phyloP scores from a whole-genome alignment of 1,284 basidiomycete species.

The Pterulicium gracile region DNA sequence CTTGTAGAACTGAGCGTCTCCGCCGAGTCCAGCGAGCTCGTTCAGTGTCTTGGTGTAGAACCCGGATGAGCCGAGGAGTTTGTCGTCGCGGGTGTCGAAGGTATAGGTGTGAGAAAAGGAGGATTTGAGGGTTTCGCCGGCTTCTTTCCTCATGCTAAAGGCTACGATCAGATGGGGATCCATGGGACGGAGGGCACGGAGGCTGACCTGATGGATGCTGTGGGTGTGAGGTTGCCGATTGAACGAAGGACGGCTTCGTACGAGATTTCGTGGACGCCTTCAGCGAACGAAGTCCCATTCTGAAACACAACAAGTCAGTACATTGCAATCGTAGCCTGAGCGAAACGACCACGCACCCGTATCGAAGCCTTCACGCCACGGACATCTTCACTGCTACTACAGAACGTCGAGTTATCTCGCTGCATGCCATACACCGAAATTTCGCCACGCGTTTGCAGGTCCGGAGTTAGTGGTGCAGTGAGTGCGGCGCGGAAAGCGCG shows the following conservation, averaged over 20 bases:
- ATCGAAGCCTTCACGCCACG: constrained; percentile 57
- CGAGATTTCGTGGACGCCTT: constrained; percentile 64
- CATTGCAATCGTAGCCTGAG: constrained; percentile 9
- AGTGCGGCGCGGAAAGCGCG: constrained; percentile 69
- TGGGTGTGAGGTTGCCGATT: constrained; percentile 57
- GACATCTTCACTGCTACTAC: constrained; percentile 59
- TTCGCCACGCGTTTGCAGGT: constrained; percentile 52
- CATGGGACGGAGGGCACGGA: background rate
- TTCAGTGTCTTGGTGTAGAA: constrained; percentile 52
- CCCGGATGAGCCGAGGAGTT: constrained; percentile 53
- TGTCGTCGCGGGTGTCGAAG: constrained; percentile 75
- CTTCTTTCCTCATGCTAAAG: constrained; percentile 70
- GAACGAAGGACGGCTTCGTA: constrained; percentile 78
- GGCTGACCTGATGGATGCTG: constrained; percentile 70
- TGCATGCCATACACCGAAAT: constrained; percentile 53
- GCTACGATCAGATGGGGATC: constrained; percentile 4
- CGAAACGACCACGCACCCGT: constrained; percentile 46
- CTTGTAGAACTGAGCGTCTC: constrained; percentile 67
- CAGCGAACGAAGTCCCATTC: constrained; percentile 26
- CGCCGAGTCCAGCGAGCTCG: constrained; percentile 74
- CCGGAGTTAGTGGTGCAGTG: constrained; percentile 43
- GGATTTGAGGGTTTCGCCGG: constrained; percentile 76
- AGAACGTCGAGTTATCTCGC: constrained; percentile 59
- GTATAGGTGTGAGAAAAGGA: constrained; percentile 73
- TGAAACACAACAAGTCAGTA: constrained; percentile 18